Evolutionary conservation across 2,329 filamentous ascomycete genomes (phyloP).

Genomic region (Coleophoma crateriformis): DNA sequence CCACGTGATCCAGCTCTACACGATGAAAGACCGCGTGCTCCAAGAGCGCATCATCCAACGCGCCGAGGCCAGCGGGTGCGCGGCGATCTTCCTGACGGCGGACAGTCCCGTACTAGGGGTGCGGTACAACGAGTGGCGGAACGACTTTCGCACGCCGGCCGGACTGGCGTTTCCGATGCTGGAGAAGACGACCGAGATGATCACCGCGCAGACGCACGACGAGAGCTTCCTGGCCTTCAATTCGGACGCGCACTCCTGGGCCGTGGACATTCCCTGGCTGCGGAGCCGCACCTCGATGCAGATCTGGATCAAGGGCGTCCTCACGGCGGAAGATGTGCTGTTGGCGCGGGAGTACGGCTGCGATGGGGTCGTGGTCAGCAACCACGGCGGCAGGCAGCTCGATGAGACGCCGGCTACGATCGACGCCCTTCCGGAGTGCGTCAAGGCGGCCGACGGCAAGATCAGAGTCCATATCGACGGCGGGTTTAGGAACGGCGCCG

Average conservation of each 20-base stretch:
- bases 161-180: slow-evolving; percentile 18
- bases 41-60: slow-evolving; percentile 11
- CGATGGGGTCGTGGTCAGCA: slow-evolving; percentile 56
- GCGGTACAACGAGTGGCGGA: slow-evolving; percentile 11
- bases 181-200: slow-evolving; percentile 8
- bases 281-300: slow-evolving; percentile 40
- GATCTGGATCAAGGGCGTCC: slow-evolving; percentile 41
- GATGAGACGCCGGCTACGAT: slow-evolving; percentile 37
- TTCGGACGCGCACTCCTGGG: slow-evolving; percentile 35
- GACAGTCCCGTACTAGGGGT: slow-evolving; percentile 15
- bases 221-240: slow-evolving; percentile 18
- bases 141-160: slow-evolving; percentile 39
- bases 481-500: slow-evolving; percentile 48
- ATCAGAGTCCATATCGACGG: slow-evolving; percentile 43
- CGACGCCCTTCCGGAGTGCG: slow-evolving; percentile 23
- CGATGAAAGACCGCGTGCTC: slow-evolving; percentile 40
- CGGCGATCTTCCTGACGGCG: slow-evolving; percentile 18
- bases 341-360: slow-evolving; percentile 51
- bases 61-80: slow-evolving; percentile 15
- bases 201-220: slow-evolving; percentile 16
- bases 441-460: slow-evolving; percentile 20
- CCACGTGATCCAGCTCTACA: slow-evolving; percentile 47
- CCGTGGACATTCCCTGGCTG: slow-evolving; percentile 44
- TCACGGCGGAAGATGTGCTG: slow-evolving; percentile 53
- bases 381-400: slow-evolving; percentile 52